Evolutionary conservation across 345 rosid genomes (phyloP).

Genomic region (Heritiera littoralis): DNA sequence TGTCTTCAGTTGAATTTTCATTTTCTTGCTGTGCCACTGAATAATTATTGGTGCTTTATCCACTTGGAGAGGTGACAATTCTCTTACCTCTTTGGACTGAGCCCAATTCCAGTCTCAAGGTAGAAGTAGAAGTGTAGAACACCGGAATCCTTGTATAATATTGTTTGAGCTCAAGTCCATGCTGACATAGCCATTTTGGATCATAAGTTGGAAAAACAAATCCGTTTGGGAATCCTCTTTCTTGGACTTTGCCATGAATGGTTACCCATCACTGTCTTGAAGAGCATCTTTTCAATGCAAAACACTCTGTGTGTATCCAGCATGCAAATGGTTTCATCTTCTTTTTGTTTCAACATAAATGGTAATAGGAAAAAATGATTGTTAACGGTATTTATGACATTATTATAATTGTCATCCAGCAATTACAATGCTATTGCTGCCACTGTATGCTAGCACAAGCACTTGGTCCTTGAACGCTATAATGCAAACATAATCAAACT

Average conservation of each 20-base stretch:
- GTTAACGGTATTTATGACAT: slow-evolving; percentile 1
- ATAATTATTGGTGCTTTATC: slow-evolving; percentile 25
- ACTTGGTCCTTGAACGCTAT: slow-evolving; percentile 21
- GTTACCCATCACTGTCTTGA: background rate
- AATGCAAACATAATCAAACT: slow-evolving; percentile 27
- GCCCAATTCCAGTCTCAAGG: background rate
- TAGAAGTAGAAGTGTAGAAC: background rate
- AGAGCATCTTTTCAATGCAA: background rate
- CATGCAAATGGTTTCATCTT: background rate
- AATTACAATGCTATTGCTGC: slow-evolving; percentile 11
- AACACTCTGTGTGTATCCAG: background rate
- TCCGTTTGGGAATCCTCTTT: background rate
- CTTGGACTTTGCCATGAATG: background rate
- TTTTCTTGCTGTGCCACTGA: background rate
- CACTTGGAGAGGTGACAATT: slow-evolving; percentile 27
- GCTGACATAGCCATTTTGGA: background rate
- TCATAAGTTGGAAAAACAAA: background rate
- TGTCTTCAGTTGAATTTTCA: background rate
- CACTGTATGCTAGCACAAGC: slow-evolving; percentile 7
- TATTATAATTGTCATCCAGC: slow-evolving; percentile 20
- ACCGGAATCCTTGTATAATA: background rate
- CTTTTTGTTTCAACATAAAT: background rate
- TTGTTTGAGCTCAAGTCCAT: background rate
- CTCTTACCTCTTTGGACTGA: background rate
- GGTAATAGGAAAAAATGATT: background rate